Conservation (phyloP, 1,284 basidiomycete genomes). For the Pseudozyma hubeiensis region DNA sequence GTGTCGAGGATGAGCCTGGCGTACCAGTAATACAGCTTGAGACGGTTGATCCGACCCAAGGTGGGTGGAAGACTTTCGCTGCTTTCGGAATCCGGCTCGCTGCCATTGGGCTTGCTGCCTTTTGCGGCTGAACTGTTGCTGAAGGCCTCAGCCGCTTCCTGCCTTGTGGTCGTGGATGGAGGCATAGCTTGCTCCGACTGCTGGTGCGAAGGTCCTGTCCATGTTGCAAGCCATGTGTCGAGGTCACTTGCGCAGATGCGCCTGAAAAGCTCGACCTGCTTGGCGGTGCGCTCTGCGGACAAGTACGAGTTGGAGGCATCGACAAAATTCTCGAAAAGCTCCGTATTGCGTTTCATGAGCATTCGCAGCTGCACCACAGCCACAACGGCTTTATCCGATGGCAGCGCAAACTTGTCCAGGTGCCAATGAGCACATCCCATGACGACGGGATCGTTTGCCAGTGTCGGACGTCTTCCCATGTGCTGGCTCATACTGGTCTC, state of each 20-base stretch:
- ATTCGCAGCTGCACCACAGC: constrained; percentile 49
- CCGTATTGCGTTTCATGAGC: constrained; percentile 41
- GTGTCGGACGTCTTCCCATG: constrained; percentile 50
- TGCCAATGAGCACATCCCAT: constrained; percentile 53
- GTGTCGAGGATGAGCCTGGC: constrained; percentile 47
- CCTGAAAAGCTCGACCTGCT: constrained; percentile 52
- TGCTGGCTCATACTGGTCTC: constrained; percentile 54
- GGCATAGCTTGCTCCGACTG: not conserved
- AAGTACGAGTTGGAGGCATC: constrained; percentile 12
- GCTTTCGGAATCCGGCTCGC: not conserved
- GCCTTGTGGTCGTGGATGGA: not conserved
- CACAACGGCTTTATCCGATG: constrained; percentile 49
- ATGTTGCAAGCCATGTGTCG: constrained; percentile 52
- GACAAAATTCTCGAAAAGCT: constrained; percentile 52
- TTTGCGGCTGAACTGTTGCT: not conserved
- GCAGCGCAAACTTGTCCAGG: constrained; percentile 42
- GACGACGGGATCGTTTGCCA: constrained; percentile 53
- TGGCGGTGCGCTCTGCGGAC: constrained; percentile 18
- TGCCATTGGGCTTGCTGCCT: not conserved
- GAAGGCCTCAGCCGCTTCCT: not conserved
- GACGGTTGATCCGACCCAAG: constrained; percentile 22
- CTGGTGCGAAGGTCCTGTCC: constrained; percentile 31
- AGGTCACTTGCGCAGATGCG: constrained; percentile 37
- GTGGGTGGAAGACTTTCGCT: constrained; percentile 25
- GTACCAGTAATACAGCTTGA: constrained; percentile 55